These are phyloP conservation scores for Cenchrus fungigraminus DNA, from an alignment of 176 grass and related monocot genomes.

Conservation along the genomic window DNA sequence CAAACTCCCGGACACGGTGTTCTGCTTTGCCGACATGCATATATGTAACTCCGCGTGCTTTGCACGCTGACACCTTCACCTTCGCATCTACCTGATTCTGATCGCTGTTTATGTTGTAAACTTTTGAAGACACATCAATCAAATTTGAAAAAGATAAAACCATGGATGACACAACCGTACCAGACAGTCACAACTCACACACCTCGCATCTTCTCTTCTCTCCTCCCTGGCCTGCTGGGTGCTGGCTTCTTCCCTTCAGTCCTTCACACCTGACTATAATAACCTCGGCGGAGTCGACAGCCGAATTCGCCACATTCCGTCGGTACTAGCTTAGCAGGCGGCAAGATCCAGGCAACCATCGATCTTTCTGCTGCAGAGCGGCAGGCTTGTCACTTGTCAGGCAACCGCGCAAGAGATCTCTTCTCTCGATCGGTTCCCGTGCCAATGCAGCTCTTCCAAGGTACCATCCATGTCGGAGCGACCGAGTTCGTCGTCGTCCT, in stretches of 20 bases:
- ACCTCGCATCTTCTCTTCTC: neutral
- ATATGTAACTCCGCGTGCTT: neutral
- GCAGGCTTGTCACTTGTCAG: conserved; percentile 18
- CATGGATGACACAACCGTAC: conserved; percentile 9
- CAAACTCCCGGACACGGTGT: neutral
- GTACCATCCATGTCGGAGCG: neutral
- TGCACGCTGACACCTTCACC: neutral
- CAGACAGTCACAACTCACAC: neutral
- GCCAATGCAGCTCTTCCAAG: conserved; percentile 63
- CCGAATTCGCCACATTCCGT: conserved; percentile 49
- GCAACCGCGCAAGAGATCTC: conserved; percentile 37
- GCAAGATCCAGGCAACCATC: conserved; percentile 44
- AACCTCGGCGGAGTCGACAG: conserved; percentile 37
- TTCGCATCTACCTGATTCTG: neutral
- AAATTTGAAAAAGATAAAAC: neutral
- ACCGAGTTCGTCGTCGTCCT: neutral
- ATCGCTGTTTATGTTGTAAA: neutral
- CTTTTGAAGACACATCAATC: neutral
- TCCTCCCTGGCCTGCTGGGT: neutral
- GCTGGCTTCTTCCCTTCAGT: neutral
- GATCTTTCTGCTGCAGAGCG: conserved; percentile 47
- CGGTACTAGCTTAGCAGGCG: conserved; percentile 30
- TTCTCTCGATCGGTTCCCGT: neutral
- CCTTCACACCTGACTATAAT: conserved; percentile 44
- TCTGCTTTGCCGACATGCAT: conserved; percentile 20